Evolutionary conservation across 192 early-diverging fungal species (phyloP), one percentile per base, ranked within the genome.

Genomic region (Entophlyctis luteolus): DNA sequence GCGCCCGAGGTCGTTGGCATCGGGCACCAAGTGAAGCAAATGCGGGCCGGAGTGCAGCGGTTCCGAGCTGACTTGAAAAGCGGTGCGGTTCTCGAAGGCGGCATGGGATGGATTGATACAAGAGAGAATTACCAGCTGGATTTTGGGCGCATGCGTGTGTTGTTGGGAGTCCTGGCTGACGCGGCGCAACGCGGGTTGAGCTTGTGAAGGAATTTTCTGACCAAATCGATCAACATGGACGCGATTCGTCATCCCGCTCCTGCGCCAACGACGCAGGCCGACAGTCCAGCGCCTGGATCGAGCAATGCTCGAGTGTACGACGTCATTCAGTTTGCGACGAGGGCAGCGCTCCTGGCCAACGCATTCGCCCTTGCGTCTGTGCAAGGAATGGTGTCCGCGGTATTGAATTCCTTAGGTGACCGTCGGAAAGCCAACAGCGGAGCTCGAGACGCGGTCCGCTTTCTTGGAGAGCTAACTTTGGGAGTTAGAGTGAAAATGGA

Each of bases 1-100:
- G 63, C 63, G n/a, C 63, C 63, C 0, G 63, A 52, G 5, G 35
- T 66, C 1, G 36, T 66, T 50, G 20, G 55, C n/a, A 35, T 66
- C 5, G 33, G 49, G 22, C n/a, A 50, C 16, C 47, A 48, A 6
- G 63, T 66, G 35, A 66, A 66, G 28, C 14, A 54, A 48, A 66
- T 66, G 48, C 48, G 63, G 2, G 45, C 1, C 10, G 50, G 49
- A 1, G 63, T 66, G 27, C 63, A 66, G 29, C 18, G 50, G 22
- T 66, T 66, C 18, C 29, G 63, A 1, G 25, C 33, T 14, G 63
- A 66, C 3, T 38, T 66, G 63, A 66, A 66, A 34, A 34, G 49
- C 22, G 31, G 33, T 5, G 16, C 8, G 16, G 23, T 59, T 10
- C 35, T 56, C 4, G 10, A 34, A 10, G 57, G 6, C 8, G 39